Base-by-base conservation (phyloP, 1,139 yeast genomes). In the Magnusiomyces ingens region DNA sequence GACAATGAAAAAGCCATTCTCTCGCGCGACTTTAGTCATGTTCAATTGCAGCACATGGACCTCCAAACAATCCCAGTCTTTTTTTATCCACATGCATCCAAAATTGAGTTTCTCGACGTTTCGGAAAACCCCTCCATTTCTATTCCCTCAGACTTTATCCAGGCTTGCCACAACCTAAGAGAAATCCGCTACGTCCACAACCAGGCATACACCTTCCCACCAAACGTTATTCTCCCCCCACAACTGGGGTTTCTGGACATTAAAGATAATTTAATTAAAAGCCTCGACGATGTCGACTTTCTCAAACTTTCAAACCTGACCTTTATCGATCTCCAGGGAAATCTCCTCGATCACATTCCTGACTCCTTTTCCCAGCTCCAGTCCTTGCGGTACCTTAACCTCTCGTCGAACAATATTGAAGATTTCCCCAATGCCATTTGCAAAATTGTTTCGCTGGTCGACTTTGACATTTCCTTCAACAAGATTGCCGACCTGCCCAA, bases 51-150 rank as follows among this genome's bases (percentile, higher is more conserved):
- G 44, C 81, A 86, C 49, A 78, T 86, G 73, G 85, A 86, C 61
- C 74, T 90, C 56, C 89, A 88, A 59, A 88, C 89, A 35, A 85
- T 91, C 15, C 97, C 97, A 0, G 85, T 88, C 53, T 78, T 85
- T 44, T 81, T 90, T 62, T 91, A 85, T 64, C 87, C 83, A 60
- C 89, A 84, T 59, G 87, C 96, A 1, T 79, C 84, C 55, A 94
- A 88, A 60, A 87, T 91, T 56, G 89, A 85, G 60, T 78, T 84
- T 60, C 75, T 91, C 58, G 93, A 91, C 67, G 91, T 89, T 15
- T 86, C 95, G 0, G 82, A 86, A 58, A 91, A 91, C 66, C 95
- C 96, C 5, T 85, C 95, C 21, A 84, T 91, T 52, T 81, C 83
- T 55, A 74, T 91, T 37, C 96, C 97, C 0, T 71, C 82, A 55